Evolutionary conservation across 176 grass and related monocot genomes (phyloP), one percentile per base, ranked within the genome.

Genomic region (Pharus latifolius): DNA sequence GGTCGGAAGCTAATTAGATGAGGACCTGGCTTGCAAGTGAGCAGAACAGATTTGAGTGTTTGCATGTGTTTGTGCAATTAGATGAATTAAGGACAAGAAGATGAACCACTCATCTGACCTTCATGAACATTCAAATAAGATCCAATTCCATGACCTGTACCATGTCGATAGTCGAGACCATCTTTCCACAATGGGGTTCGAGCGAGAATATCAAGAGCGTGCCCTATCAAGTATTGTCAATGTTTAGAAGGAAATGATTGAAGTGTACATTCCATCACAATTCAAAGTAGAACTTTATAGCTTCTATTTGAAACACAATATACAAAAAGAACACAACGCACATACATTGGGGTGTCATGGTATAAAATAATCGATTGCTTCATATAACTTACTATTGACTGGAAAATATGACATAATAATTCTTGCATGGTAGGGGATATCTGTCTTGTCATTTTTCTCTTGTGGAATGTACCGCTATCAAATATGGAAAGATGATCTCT

Each of bases 1-100:
- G 95, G 87, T 77, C 81, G 90, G 78, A 93, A 98, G 83, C 95
- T 98, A 70, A 98, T 98, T 81, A 90, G 84, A 88, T 98, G 95
- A 41, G 94, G 94, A 30, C 95, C 94, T 97, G 72, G 57, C 56
- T 78, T 35, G 69, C 32, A 26, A 78, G 42, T 20, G 7, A 49
- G 27, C 33, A 56, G 15, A 27, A 5, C 8, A 64, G 22, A 29
- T 59, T 49, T n/a, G 23, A 62, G 60, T 18, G 55, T 33, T 55
- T 48, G 25, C 41, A 23, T 2, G 34, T 42, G 17, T 28, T n/a
- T 22, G 29, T 19, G 56, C 8, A 54, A 41, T 81, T 53, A 24
- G 12, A 74, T 78, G 24, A 60, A 61, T 57, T 71, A 60, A 82
- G 3, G 64, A 60, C 17, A 56, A 76, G 50, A 83, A 19, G 48